phyloP scores from a whole-genome alignment of 768 basidiomycete genomes.

The Suillus lakei region DNA sequence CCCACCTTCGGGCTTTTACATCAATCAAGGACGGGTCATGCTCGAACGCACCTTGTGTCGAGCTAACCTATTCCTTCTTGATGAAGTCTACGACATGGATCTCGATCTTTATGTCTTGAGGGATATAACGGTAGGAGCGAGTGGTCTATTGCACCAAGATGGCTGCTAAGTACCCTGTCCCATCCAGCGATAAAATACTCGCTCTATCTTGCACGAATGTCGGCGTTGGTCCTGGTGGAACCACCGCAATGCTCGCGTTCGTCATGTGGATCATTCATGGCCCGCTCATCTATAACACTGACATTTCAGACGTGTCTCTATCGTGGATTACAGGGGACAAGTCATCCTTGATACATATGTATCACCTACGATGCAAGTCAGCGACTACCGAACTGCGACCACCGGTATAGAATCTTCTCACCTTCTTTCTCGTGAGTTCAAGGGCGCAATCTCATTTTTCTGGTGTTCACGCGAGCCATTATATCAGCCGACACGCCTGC shows the following conservation, averaged over 20 bases:
- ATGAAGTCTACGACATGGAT: neutral
- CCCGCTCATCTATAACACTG: conserved; percentile 9
- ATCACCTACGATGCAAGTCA: conserved; percentile 65
- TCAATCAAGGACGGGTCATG: conserved; percentile 6
- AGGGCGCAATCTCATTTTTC: neutral
- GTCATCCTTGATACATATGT: conserved; percentile 69
- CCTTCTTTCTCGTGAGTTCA: conserved; percentile 43
- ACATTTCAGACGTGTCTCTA: conserved; percentile 50
- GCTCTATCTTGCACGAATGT: conserved; percentile 70
- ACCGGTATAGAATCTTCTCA: conserved; percentile 57
- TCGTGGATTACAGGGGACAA: conserved; percentile 63
- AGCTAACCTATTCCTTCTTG: conserved; percentile 2
- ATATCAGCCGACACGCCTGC: conserved; percentile 43
- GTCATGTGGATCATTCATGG: conserved; percentile 29
- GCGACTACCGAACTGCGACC: conserved; percentile 72
- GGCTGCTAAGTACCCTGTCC: conserved; percentile 38
- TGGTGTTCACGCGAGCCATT: conserved; percentile 1
- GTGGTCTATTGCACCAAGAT: conserved; percentile 27
- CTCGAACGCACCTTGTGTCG: conserved; percentile 1
- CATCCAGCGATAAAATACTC: conserved; percentile 51
- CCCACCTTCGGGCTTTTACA: conserved; percentile 9
- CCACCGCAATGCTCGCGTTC: conserved; percentile 83
- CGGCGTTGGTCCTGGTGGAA: conserved; percentile 82
- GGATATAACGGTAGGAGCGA: conserved; percentile 16
- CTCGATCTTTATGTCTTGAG: neutral